These are phyloP conservation scores for Tricladium varicosporioides DNA, from an alignment of 2,329 filamentous ascomycete genomes.

Conservation along the genomic window DNA sequence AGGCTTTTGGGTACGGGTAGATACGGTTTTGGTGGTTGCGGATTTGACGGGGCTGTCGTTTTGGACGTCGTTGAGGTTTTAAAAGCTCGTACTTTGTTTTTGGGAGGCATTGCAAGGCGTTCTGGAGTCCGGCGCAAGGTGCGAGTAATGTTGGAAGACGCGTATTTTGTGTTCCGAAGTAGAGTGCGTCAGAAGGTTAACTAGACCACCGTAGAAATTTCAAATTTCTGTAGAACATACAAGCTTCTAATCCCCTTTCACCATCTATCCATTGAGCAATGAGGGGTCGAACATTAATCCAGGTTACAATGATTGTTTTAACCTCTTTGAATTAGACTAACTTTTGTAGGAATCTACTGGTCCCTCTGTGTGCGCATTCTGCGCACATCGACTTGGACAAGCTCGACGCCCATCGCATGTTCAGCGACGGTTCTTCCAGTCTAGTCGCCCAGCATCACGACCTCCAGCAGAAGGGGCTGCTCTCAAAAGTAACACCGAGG, in stretches of 20 bases:
- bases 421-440: conserved; percentile 34
- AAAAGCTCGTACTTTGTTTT: conserved; percentile 30
- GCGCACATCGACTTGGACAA: conserved; percentile 32
- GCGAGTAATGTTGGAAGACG: not conserved
- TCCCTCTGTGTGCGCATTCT: conserved; percentile 34
- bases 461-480: conserved; percentile 24
- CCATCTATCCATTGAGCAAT: conserved; percentile 24
- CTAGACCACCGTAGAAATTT: conserved; percentile 18
- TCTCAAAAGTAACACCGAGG: conserved; percentile 8
- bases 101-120: conserved; percentile 30
- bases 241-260: conserved; percentile 4
- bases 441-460: conserved; percentile 26
- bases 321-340: conserved; percentile 8
- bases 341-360: conserved; percentile 26
- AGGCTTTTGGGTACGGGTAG: conserved; percentile 59
- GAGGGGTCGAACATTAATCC: conserved; percentile 31
- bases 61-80: conserved; percentile 18
- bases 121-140: not conserved
- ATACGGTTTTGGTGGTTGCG: conserved; percentile 62
- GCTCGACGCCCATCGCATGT: conserved; percentile 30
- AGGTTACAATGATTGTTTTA: conserved; percentile 17
- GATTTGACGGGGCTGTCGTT: conserved; percentile 8
- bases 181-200: not conserved
- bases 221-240: conserved; percentile 8
- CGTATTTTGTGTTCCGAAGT: not conserved